These are phyloP conservation scores for Tylopilus balloui DNA, from an alignment of 768 basidiomycete genomes.

Conservation along the genomic window DNA sequence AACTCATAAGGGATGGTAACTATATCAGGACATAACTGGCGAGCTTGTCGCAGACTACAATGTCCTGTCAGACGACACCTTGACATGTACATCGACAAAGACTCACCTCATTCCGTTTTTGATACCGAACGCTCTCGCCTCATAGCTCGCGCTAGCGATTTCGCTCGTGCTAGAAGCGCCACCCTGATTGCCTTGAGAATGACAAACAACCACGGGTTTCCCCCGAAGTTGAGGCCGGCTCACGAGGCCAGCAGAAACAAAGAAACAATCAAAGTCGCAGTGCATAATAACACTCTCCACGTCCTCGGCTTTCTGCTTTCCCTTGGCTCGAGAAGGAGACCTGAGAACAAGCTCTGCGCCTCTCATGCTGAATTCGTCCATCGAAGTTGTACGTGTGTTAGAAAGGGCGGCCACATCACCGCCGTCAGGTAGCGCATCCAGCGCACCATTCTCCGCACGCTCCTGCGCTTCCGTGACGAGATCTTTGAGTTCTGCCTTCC, in stretches of 20 bases:
- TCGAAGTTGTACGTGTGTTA: neutral
- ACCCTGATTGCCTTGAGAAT: slow-evolving; percentile 76
- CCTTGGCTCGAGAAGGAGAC: slow-evolving; percentile 47
- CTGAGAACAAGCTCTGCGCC: slow-evolving; percentile 46
- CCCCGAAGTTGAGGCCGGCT: slow-evolving; percentile 78
- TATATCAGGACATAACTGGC: slow-evolving; percentile 67
- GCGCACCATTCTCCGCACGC: slow-evolving; percentile 46
- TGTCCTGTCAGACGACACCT: neutral
- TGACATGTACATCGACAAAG: neutral
- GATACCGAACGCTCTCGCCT: slow-evolving; percentile 83
- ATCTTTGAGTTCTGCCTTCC: slow-evolving; percentile 85
- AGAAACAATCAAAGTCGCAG: slow-evolving; percentile 96
- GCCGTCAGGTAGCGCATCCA: slow-evolving; percentile 5
- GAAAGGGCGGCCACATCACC: neutral
- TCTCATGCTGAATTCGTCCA: slow-evolving; percentile 45
- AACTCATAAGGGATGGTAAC: slow-evolving; percentile 92
- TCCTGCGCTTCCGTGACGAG: slow-evolving; percentile 80
- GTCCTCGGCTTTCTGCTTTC: slow-evolving; percentile 44
- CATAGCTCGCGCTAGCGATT: slow-evolving; percentile 92
- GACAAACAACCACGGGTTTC: slow-evolving; percentile 92
- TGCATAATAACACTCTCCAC: slow-evolving; percentile 77
- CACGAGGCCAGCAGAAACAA: slow-evolving; percentile 86
- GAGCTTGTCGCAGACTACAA: slow-evolving; percentile 70
- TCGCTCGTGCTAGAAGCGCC: slow-evolving; percentile 84
- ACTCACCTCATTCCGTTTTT: slow-evolving; percentile 92